phyloP scores from a whole-genome alignment of 2,329 filamentous ascomycete species.

The Scedosporium apiospermum region DNA sequence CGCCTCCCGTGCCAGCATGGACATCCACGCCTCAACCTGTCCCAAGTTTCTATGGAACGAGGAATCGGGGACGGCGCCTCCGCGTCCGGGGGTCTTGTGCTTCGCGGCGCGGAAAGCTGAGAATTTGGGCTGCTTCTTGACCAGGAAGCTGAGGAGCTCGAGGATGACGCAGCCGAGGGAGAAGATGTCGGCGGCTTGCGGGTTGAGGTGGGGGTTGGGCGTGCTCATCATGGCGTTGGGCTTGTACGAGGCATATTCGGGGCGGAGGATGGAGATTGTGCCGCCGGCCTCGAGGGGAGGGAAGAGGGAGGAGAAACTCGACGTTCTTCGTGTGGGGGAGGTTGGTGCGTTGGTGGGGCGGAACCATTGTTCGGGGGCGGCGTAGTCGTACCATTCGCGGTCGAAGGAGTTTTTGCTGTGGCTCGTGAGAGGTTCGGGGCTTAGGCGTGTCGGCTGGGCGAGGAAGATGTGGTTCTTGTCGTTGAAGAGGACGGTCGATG shows the following conservation, averaged over 20 bases:
- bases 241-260: slow-evolving; percentile 17
- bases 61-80: slow-evolving; percentile 55
- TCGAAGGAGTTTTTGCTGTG: slow-evolving; percentile 41
- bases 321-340: slow-evolving; percentile 22
- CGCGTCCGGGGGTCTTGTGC: slow-evolving; percentile 48
- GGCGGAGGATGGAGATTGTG: slow-evolving; percentile 25
- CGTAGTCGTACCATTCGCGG: slow-evolving; percentile 63
- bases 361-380: slow-evolving; percentile 57
- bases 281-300: slow-evolving; percentile 25
- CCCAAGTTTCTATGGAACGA: slow-evolving; percentile 64
- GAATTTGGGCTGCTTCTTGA: slow-evolving; percentile 60
- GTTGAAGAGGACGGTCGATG: slow-evolving; percentile 60
- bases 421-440: slow-evolving; percentile 30
- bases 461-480: slow-evolving; percentile 57
- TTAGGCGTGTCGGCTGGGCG: slow-evolving; percentile 47
- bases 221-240: slow-evolving; percentile 23
- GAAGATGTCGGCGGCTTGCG: slow-evolving; percentile 59
- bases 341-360: slow-evolving; percentile 25
- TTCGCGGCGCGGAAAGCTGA: slow-evolving; percentile 56
- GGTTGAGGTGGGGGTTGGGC: slow-evolving; percentile 35
- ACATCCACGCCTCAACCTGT: slow-evolving; percentile 62
- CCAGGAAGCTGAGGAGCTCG: slow-evolving; percentile 58
- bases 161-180: slow-evolving; percentile 64
- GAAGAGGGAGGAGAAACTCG: slow-evolving; percentile 17
- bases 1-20: slow-evolving; percentile 49